These are phyloP conservation scores for Kandelia obovata DNA, from an alignment of 345 rosid genomes.

Conservation along the genomic window DNA sequence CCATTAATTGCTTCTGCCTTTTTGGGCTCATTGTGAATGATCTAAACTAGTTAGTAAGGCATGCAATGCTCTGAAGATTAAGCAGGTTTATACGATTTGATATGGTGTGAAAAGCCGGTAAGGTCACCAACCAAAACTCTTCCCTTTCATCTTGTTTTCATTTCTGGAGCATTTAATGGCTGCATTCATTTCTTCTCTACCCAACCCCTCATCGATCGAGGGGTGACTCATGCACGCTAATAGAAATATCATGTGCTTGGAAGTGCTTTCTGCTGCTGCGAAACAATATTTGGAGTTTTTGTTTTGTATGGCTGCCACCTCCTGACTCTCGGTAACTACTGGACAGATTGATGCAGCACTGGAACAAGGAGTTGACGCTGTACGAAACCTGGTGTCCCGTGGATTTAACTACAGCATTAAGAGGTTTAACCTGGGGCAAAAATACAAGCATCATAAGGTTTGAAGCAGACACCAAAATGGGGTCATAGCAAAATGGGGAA, in stretches of 20 bases:
- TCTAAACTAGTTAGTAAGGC: not conserved
- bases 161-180: not conserved
- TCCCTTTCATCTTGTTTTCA: too few species aligned
- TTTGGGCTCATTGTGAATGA: not conserved
- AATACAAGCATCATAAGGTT: slow-evolving; percentile 70
- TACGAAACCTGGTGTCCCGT: slow-evolving; percentile 47
- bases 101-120: too few species aligned
- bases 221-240: not conserved
- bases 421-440: slow-evolving; percentile 73
- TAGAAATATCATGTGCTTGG: not conserved
- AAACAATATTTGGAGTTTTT: not conserved
- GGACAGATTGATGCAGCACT: slow-evolving; percentile 60
- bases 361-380: slow-evolving; percentile 69
- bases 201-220: not conserved
- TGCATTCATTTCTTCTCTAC: not conserved
- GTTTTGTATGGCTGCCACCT: not conserved
- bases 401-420: slow-evolving; percentile 57
- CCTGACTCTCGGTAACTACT: not conserved
- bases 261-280: not conserved
- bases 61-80: not conserved
- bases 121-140: too few species aligned
- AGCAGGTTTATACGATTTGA: too few species aligned
- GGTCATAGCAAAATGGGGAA: not conserved
- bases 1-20: not conserved
- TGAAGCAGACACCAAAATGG: not conserved